A percentile compares a stretch with the other conserved stretches of the same genome.
These are phyloP conservation scores for Pelargonium australe DNA, from an alignment of 441 rosid species.

Conservation along the genomic window DNA sequence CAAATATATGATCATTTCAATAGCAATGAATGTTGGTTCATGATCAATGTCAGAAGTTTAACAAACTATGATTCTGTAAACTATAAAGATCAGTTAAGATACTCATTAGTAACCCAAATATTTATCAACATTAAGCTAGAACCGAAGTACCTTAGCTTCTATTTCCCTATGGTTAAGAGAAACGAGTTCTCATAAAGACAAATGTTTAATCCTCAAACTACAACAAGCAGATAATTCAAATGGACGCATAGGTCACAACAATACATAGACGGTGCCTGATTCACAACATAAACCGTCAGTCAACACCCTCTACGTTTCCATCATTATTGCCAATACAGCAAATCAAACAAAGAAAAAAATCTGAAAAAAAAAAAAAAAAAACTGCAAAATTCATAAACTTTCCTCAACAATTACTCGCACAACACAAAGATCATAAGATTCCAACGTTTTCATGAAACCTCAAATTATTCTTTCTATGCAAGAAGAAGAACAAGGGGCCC, in stretches of 20 bases:
- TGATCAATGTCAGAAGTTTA: not conserved
- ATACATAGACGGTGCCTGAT: not conserved
- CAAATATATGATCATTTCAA: not conserved
- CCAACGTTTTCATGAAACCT: not conserved
- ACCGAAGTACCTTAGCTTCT: not conserved
- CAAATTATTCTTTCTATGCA: not conserved
- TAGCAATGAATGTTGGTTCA: not conserved
- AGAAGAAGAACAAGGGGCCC: not conserved
- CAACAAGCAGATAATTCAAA: not conserved
- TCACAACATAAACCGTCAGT: conserved; percentile 1
- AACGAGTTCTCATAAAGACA: not conserved
- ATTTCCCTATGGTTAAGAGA: no score
- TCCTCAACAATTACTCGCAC: not conserved
- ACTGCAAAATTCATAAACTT: not conserved
- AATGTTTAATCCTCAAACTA: not conserved
- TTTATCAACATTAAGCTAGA: not conserved
- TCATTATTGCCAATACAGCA: not conserved
- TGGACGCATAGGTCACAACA: not conserved
- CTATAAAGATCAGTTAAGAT: not conserved
- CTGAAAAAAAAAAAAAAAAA: no score
- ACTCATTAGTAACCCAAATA: not conserved
- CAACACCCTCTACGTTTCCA: not conserved
- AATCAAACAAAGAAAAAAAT: not conserved
- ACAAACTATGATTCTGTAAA: not conserved
- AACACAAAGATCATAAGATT: not conserved